These are phyloP conservation scores for Nakaseomyces bracarensis DNA, from an alignment of 1,139 yeast species.

Conservation along the genomic window DNA sequence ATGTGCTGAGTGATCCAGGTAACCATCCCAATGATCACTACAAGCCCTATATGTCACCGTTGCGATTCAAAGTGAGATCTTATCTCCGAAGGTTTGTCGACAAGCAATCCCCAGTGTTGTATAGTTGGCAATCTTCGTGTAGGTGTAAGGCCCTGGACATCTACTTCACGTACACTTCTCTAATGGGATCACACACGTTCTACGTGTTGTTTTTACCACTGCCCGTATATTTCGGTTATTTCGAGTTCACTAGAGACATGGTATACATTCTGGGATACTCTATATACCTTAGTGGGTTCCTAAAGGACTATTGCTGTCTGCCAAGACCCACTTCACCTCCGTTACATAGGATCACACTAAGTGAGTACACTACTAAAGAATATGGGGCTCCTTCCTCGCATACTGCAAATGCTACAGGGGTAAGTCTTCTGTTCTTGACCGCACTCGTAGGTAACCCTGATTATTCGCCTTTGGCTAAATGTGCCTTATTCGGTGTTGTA, in stretches of 20 bases:
- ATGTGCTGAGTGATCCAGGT: conserved; percentile 54
- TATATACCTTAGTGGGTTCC: conserved; percentile 66
- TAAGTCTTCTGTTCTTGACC: conserved; percentile 35
- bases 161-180: conserved; percentile 84
- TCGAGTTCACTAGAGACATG: conserved; percentile 54
- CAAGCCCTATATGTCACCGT: conserved; percentile 46
- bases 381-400: conserved; percentile 95
- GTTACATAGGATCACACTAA: conserved; percentile 77
- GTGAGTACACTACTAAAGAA: conserved; percentile 81
- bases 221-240: conserved; percentile 76
- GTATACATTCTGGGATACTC: conserved; percentile 77
- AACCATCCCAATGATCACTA: conserved; percentile 62
- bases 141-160: conserved; percentile 53
- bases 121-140: conserved; percentile 45
- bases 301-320: conserved; percentile 79
- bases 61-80: conserved; percentile 52
- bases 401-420: conserved; percentile 86
- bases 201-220: conserved; percentile 83
- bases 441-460: conserved; percentile 7
- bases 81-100: conserved; percentile 52
- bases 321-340: conserved; percentile 96
- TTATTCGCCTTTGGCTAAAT: conserved; percentile 6
- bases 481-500: conserved; percentile 17
- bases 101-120: conserved; percentile 56
- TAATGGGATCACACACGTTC: conserved; percentile 87